These are phyloP conservation scores for Cantharellus anzutake DNA, from an alignment of 768 basidiomycete species.

Conservation along the genomic window DNA sequence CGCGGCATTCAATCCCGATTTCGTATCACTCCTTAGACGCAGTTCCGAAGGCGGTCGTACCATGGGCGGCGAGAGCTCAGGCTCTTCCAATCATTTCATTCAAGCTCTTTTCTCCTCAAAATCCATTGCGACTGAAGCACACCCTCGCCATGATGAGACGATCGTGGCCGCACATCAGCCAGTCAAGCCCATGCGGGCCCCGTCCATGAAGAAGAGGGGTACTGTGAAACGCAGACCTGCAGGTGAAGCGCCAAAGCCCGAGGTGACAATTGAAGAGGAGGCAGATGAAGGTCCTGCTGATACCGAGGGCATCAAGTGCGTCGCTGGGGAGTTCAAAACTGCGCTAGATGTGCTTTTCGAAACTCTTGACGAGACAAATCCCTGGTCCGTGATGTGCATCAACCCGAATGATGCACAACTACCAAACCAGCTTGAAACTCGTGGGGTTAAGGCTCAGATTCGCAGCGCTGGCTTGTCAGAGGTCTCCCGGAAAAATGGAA, in stretches of 20 bases:
- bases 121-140: constrained; percentile 79
- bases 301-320: constrained; percentile 36
- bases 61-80: constrained; percentile 24
- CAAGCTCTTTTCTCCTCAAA: constrained; percentile 76
- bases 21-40: constrained; percentile 61
- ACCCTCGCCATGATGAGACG: constrained; percentile 85
- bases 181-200: constrained; percentile 85
- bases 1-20: constrained; percentile 82
- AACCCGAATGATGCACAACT: constrained; percentile 92
- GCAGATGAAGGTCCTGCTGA: constrained; percentile 18
- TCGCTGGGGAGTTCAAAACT: constrained; percentile 74
- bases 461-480: constrained; percentile 62
- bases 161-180: constrained; percentile 89
- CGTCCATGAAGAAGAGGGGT: constrained; percentile 69
- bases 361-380: constrained; percentile 73
- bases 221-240: constrained; percentile 45
- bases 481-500: constrained; percentile 45
- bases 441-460: constrained; percentile 84
- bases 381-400: constrained; percentile 84
- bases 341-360: constrained; percentile 75
- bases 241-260: constrained; percentile 13
- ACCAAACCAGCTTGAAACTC: constrained; percentile 83
- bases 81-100: constrained; percentile 81
- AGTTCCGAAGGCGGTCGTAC: constrained; percentile 12
- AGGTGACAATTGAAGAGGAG: constrained; percentile 23